Base-by-base conservation (phyloP, 257 asterid genomes). In the Solanum neorickii region DNA sequence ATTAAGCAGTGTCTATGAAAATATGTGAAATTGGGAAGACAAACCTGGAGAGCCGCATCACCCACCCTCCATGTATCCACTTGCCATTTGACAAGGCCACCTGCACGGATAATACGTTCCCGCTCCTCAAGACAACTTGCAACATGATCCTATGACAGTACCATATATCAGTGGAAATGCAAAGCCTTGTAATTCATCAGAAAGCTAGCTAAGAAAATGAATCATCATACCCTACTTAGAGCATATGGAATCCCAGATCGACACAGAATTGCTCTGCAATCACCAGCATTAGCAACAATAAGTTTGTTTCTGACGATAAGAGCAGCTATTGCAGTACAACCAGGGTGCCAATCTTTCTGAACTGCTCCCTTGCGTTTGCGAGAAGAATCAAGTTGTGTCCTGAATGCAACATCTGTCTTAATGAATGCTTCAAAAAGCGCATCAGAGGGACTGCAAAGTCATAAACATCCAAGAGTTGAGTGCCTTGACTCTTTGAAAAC, bases 201-300 rank as follows among this genome's bases (percentile, higher is more conserved):
- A 86, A 49, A 86, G 29, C 35, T 31, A 29, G 21, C 69, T 47
- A 86, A 33, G 82, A 59, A 62, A 74, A 86, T 86, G 59, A 82
- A 76, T 23, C 78, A 82, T 89, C 98, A 93, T 89, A 97, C 99
- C 96, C 92, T 95, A 94, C 97, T 97, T 90, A 97, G 89, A 89
- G 97, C 89, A 88, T 88, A 89, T 68, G 99, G 94, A 39, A 75
- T 91, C 83, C 98, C 99, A 21, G 91, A 89, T 37, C 97, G 98
- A 90, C 98, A 95, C 87, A 97, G 73, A 83, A 97, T 93, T 47
- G 96, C 88, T 92, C 97, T 92, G 95, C 99, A 94, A 86, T 97
- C 99, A 20, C 99, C 99, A 83, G 98, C 98, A 94, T 96, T 97
- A 89, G 99, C 99, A 90, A 97, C 96, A 89, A 94, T 93, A 72